Percentiles rank a stretch among this genome's conserved stretches.
These are phyloP conservation scores for Diaporthe citrichinensis DNA, from an alignment of 2,329 filamentous ascomycete genomes.

Conservation along the genomic window DNA sequence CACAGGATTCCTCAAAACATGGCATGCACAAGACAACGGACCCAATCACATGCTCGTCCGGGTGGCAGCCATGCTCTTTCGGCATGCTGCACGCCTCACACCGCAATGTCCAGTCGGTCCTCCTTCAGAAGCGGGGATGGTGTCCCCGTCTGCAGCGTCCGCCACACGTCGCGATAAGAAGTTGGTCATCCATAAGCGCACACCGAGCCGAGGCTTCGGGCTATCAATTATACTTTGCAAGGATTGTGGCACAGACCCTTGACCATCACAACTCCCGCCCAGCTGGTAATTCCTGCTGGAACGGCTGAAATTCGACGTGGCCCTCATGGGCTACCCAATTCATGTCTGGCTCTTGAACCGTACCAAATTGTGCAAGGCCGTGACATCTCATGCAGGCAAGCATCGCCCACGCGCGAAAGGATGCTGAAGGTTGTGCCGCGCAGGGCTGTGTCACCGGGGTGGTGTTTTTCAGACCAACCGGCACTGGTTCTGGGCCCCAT, in stretches of 20 bases:
- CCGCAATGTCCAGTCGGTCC: constrained; percentile 28
- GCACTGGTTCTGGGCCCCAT: constrained; percentile 18
- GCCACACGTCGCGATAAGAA: constrained; percentile 23
- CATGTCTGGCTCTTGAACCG: neutral
- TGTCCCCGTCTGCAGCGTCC: constrained; percentile 12
- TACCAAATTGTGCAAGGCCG: neutral
- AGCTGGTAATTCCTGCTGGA: constrained; percentile 32
- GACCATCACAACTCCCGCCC: constrained; percentile 24
- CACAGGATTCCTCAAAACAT: neutral
- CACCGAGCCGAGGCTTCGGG: constrained; percentile 16
- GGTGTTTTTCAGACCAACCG: constrained; percentile 3
- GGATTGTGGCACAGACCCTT: constrained; percentile 32
- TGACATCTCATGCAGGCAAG: constrained; percentile 27
- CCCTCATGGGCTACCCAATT: neutral
- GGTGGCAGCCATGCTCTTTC: constrained; percentile 4
- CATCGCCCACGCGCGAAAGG: constrained; percentile 1
- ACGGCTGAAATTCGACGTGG: constrained; percentile 13
- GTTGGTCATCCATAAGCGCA: constrained; percentile 29
- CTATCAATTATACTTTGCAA: constrained; percentile 31
- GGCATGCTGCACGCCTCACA: constrained; percentile 30
- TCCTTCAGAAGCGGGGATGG: constrained; percentile 27
- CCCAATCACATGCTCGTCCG: constrained; percentile 18
- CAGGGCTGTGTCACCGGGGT: constrained; percentile 7
- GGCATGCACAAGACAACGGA: constrained; percentile 13
- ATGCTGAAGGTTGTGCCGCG: neutral